Conservation (phyloP, 169 alveolate genomes). For the Plasmodium reichenowi region DNA sequence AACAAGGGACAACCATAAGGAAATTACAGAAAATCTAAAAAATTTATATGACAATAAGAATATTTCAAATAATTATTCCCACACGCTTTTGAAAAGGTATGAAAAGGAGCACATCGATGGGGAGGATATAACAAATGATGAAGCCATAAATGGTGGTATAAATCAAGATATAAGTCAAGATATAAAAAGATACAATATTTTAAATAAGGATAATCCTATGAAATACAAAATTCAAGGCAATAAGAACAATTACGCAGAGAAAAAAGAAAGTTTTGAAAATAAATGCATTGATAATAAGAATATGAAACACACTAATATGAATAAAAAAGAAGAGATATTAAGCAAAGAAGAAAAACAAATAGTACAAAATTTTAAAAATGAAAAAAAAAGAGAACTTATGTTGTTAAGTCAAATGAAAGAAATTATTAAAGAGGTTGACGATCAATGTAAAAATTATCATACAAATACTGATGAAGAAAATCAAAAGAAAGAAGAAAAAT, state of each 20-base stretch:
- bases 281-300: background rate
- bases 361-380: constrained; percentile 56
- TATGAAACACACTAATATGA: background rate
- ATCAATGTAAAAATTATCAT: constrained; percentile 62
- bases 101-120: constrained; percentile 49
- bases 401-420: constrained; percentile 69
- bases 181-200: background rate
- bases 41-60: constrained; percentile 55
- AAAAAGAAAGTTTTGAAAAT: background rate
- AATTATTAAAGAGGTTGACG: constrained; percentile 71
- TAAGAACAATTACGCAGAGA: too few relatives aligned
- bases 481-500: constrained; percentile 65
- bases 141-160: background rate
- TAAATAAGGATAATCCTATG: background rate
- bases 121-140: constrained; percentile 5
- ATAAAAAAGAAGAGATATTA: constrained; percentile 7
- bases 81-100: constrained; percentile 47
- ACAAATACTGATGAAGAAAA: constrained; percentile 52
- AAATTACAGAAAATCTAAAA: constrained; percentile 41
- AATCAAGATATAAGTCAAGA: background rate
- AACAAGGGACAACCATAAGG: constrained; percentile 28
- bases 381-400: constrained; percentile 52
- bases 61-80: constrained; percentile 27
- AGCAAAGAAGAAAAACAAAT: constrained; percentile 63
- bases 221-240: background rate